These are phyloP conservation scores for Rutstroemia sp. DNA, from an alignment of 2,329 filamentous ascomycete genomes.

Conservation along the genomic window DNA sequence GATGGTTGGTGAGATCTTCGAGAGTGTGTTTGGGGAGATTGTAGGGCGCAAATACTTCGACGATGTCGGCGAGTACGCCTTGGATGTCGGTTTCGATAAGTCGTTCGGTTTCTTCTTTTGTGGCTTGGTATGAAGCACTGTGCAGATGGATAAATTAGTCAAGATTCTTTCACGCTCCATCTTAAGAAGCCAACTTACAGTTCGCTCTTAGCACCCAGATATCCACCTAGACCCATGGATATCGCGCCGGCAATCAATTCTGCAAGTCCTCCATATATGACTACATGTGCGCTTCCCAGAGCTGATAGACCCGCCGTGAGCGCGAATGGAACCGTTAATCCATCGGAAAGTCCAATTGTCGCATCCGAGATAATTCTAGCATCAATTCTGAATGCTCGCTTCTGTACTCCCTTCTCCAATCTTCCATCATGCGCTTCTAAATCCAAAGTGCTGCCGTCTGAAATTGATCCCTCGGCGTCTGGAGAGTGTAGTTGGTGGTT, in stretches of 20 bases:
- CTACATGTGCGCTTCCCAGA: conserved; percentile 43
- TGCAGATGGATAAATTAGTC: conserved; percentile 12
- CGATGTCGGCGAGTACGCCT: conserved; percentile 24
- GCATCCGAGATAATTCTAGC: conserved; percentile 40
- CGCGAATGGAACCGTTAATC: conserved; percentile 56
- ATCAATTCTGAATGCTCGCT: conserved; percentile 25
- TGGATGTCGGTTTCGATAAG: conserved; percentile 22
- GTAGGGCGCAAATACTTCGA: conserved; percentile 31
- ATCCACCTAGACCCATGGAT: conserved; percentile 56
- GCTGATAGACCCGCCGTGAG: conserved; percentile 49
- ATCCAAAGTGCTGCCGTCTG: conserved; percentile 15
- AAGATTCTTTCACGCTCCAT: background rate
- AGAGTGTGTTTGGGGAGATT: conserved; percentile 26
- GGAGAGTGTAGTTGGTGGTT: background rate
- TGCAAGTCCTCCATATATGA: conserved; percentile 51
- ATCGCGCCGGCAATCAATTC: conserved; percentile 55
- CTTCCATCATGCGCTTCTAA: conserved; percentile 18
- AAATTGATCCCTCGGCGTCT: background rate
- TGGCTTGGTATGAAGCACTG: conserved; percentile 28
- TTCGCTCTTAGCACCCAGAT: conserved; percentile 45
- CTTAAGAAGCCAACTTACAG: conserved; percentile 20
- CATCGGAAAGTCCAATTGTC: conserved; percentile 55
- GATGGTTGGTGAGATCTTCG: conserved; percentile 29
- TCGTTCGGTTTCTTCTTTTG: conserved; percentile 22
- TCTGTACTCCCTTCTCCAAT: conserved; percentile 16